These are phyloP conservation scores for Apiospora rasikravindrae DNA, from an alignment of 2,329 filamentous ascomycete genomes.

Conservation along the genomic window DNA sequence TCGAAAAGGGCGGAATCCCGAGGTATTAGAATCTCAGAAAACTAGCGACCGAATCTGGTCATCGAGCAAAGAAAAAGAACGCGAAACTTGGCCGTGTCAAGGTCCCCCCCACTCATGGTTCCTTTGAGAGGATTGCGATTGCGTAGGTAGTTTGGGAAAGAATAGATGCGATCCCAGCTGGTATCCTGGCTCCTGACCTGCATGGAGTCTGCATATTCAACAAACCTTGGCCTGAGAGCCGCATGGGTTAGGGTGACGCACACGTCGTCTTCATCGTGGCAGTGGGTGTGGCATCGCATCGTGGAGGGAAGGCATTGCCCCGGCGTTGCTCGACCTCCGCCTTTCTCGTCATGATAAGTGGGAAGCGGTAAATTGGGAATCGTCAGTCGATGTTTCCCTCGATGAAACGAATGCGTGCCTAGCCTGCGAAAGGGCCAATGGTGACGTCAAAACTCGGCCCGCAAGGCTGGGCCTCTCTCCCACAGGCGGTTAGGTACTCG, in stretches of 20 bases:
- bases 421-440: not conserved
- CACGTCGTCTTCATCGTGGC: not conserved
- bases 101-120: not conserved
- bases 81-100: slow-evolving; percentile 4
- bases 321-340: not conserved
- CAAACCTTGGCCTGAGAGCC: slow-evolving; percentile 2
- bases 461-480: not conserved
- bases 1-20: not conserved
- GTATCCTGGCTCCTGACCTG: not conserved
- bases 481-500: not conserved
- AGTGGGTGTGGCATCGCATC: not conserved
- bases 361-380: slow-evolving; percentile 4
- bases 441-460: slow-evolving; percentile 18
- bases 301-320: not conserved
- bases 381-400: slow-evolving; percentile 8
- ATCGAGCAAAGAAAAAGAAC: not conserved
- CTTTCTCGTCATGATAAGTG: slow-evolving; percentile 2
- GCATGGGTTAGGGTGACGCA: not conserved
- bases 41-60: not conserved
- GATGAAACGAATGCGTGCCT: not conserved
- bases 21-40: not conserved
- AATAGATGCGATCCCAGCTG: not conserved
- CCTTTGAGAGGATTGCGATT: not conserved
- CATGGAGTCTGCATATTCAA: not conserved
- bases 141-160: slow-evolving; percentile 10